Percentiles rank a stretch among this genome's conserved stretches.
These are phyloP conservation scores for Alliaria petiolata DNA, from an alignment of 345 rosid species.

Conservation along the genomic window DNA sequence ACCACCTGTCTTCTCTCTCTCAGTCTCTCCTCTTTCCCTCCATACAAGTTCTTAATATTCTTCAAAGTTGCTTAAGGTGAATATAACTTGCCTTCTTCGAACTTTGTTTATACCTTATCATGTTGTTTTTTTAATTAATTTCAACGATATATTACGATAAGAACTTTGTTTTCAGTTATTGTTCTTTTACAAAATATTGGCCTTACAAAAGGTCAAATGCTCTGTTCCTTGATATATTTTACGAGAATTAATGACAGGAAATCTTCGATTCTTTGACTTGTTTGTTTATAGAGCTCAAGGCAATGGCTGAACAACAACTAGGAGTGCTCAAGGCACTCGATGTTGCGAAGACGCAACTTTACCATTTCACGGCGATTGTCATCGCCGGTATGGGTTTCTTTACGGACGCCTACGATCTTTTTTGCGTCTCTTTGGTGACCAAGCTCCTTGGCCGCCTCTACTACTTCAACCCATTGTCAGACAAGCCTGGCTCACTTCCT, in stretches of 20 bases:
- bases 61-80: slow-evolving; percentile 14
- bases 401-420: slow-evolving; percentile 46
- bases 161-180: neutral
- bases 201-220: neutral
- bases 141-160: neutral
- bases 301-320: slow-evolving; percentile 36
- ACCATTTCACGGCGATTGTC: slow-evolving; percentile 42
- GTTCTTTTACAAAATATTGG: neutral
- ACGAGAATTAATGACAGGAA: neutral
- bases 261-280: neutral
- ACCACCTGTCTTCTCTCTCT: slow-evolving; percentile 7
- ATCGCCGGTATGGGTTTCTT: slow-evolving; percentile 51
- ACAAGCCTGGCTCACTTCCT: slow-evolving; percentile 36
- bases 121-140: neutral
- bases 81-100: neutral
- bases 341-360: slow-evolving; percentile 40
- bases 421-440: slow-evolving; percentile 40
- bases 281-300: neutral
- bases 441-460: slow-evolving; percentile 45
- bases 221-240: neutral
- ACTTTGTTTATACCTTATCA: neutral
- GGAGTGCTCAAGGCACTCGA: slow-evolving; percentile 44
- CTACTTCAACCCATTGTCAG: slow-evolving; percentile 28
- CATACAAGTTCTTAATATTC: neutral
- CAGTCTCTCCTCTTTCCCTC: neutral